Percentiles rank a stretch among this genome's conserved stretches.
Conservation (phyloP, 495 filamentous ascomycete species). For the Monascus purpureus region DNA sequence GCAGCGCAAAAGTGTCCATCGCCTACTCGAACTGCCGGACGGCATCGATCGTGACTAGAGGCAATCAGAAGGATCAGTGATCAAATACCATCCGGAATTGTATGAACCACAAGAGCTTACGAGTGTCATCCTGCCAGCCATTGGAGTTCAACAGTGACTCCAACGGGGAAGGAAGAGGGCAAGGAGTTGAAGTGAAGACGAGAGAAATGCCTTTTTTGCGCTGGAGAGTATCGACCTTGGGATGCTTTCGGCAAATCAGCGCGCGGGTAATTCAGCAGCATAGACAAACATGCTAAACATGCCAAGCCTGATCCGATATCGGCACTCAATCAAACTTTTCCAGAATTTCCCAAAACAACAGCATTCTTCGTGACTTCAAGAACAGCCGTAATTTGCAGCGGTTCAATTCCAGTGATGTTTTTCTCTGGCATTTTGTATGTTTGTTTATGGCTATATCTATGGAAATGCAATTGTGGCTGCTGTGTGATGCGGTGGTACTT, state of each 20-base stretch:
- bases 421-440: too few relatives aligned
- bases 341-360: slow-evolving; percentile 1
- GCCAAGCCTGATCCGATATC: slow-evolving; percentile 1
- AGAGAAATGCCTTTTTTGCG: slow-evolving; percentile 3
- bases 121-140: slow-evolving; percentile 13
- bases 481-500: too few relatives aligned
- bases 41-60: slow-evolving; percentile 22
- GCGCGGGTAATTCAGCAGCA: too few relatives aligned
- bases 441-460: too few relatives aligned
- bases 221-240: too few relatives aligned
- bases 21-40: slow-evolving; percentile 12
- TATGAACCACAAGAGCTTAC: too few relatives aligned
- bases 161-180: neutral
- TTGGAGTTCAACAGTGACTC: slow-evolving; percentile 1
- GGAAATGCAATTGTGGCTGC: too few relatives aligned
- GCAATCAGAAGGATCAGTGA: slow-evolving; percentile 1
- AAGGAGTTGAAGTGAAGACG: neutral
- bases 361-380: too few relatives aligned
- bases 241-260: too few relatives aligned
- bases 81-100: slow-evolving; percentile 1
- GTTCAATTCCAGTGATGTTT: too few relatives aligned
- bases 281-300: slow-evolving; percentile 1
- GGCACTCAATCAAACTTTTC: neutral
- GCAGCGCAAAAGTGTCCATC: slow-evolving; percentile 13
- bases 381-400: too few relatives aligned